Percentiles rank a stretch among this genome's conserved stretches.
phyloP scores from a whole-genome alignment of 768 basidiomycete genomes.

The Leccinum pellstonianum region DNA sequence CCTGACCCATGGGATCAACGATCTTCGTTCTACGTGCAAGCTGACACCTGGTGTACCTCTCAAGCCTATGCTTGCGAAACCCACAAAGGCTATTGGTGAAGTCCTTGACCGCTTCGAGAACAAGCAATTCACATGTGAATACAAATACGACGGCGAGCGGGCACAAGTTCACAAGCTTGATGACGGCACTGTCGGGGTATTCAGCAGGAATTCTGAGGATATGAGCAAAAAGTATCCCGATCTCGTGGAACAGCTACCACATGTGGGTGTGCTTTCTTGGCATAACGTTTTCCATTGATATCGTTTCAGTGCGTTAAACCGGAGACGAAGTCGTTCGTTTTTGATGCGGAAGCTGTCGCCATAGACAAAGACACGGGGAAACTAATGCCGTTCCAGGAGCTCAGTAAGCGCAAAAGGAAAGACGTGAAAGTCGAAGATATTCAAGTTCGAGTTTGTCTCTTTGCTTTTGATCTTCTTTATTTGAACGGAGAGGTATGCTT shows the following conservation, averaged over 20 bases:
- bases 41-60: constrained; percentile 94
- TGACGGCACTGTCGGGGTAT: constrained; percentile 84
- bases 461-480: constrained; percentile 95
- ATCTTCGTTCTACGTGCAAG: constrained; percentile 73
- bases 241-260: constrained; percentile 89
- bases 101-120: constrained; percentile 96
- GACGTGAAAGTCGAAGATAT: constrained; percentile 98
- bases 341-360: constrained; percentile 96
- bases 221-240: constrained; percentile 99
- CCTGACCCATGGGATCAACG: constrained; percentile 70
- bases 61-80: constrained; percentile 99
- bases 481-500: constrained; percentile 85
- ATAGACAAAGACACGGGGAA: constrained; percentile 82
- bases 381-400: constrained; percentile 97
- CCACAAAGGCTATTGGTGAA: constrained; percentile 97
- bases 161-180: constrained; percentile 90
- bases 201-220: constrained; percentile 97
- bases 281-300: constrained; percentile 4
- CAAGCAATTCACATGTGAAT: constrained; percentile 96
- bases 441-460: constrained; percentile 92
- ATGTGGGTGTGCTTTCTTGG: constrained; percentile 42
- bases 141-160: constrained; percentile 98
- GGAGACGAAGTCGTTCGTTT: constrained; percentile 82
- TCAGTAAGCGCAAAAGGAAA: constrained; percentile 92
- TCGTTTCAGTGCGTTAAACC: constrained; percentile 75